A percentile compares a stretch with the other conserved stretches of the same genome.
Conservation (phyloP, 2,329 filamentous ascomycete genomes). For the Ploettnerulaceae sp. region DNA sequence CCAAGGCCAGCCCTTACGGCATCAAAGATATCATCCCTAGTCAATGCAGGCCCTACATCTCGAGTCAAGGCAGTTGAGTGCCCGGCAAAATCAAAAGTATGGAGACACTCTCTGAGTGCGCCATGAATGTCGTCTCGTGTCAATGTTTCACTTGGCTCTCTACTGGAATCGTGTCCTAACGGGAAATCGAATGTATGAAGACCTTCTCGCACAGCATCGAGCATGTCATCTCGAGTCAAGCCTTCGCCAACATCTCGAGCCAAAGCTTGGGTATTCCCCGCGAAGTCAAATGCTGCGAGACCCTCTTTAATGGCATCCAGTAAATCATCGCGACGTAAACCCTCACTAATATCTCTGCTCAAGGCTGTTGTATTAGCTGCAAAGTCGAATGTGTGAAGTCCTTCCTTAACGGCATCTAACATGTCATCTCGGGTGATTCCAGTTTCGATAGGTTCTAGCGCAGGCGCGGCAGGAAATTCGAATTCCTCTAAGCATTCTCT, state of each 20-base stretch:
- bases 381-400: conserved; percentile 48
- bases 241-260: conserved; percentile 63
- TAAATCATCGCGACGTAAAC: conserved; percentile 70
- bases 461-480: conserved; percentile 64
- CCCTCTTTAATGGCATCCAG: conserved; percentile 76
- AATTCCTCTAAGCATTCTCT: conserved; percentile 83
- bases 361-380: conserved; percentile 30
- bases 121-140: conserved; percentile 51
- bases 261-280: conserved; percentile 46
- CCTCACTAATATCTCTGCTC: conserved; percentile 58
- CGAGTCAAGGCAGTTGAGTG: conserved; percentile 53
- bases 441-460: conserved; percentile 48
- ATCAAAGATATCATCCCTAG: conserved; percentile 50
- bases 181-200: conserved; percentile 46
- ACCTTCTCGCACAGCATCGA: conserved; percentile 55
- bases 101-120: conserved; percentile 56
- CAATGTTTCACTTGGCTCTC: conserved; percentile 53
- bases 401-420: conserved; percentile 58
- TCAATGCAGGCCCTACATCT: conserved; percentile 51
- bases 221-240: conserved; percentile 63
- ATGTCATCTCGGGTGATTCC: conserved; percentile 59
- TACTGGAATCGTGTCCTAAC: conserved; percentile 46
- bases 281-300: conserved; percentile 74
- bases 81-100: conserved; percentile 42
- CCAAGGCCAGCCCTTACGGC: conserved; percentile 55